Conservation (phyloP, 208 protist genomes). For the Jaenimonas drosophilae region DNA sequence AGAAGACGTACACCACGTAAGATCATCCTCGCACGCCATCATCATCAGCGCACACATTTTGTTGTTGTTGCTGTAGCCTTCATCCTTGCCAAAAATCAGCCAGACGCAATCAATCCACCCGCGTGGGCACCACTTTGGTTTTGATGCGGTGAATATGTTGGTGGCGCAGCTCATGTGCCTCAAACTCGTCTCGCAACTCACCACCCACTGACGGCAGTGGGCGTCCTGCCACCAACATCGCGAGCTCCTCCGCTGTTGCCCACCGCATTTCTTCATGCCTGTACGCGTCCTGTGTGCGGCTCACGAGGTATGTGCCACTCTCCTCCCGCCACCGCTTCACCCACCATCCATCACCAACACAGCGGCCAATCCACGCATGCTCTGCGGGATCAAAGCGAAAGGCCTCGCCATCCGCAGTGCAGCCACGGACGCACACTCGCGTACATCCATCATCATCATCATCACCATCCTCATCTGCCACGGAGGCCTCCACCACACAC, state of each 20-base stretch:
- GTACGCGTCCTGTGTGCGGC: conserved; percentile 42
- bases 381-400: conserved; percentile 30
- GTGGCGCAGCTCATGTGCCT: conserved; percentile 30
- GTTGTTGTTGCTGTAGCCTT: too few species aligned
- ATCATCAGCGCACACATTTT: too few species aligned
- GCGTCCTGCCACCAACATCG: conserved; percentile 13
- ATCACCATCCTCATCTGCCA: not conserved
- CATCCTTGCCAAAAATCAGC: too few species aligned
- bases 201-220: conserved; percentile 19
- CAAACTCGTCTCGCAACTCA: conserved; percentile 15
- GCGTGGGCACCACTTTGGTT: conserved; percentile 22
- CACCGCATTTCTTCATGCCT: conserved; percentile 26
- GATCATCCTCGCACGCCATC: too few species aligned
- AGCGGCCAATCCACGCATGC: conserved; percentile 24
- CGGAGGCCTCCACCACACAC: not conserved
- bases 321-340: conserved; percentile 26
- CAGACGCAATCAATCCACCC: not conserved
- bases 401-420: conserved; percentile 22
- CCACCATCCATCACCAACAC: conserved; percentile 60
- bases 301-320: conserved; percentile 26
- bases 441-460: too few species aligned
- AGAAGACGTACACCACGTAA: too few species aligned
- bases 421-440: conserved; percentile 24
- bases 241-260: conserved; percentile 13
- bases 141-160: conserved; percentile 31